Conservation (phyloP, 176 grass and related monocot species). For the Rhynchospora tenuis region DNA sequence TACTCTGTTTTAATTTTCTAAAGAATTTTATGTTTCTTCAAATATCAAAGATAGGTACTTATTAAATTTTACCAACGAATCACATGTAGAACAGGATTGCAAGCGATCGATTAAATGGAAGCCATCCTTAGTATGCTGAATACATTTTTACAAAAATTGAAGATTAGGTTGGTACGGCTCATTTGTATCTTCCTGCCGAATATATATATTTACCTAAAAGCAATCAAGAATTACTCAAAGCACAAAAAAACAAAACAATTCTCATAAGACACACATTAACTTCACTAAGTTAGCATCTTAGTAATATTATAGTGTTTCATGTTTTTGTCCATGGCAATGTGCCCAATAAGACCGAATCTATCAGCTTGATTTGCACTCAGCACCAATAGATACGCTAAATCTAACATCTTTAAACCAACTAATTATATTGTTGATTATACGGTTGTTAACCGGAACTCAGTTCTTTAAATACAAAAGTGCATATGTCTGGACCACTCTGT, state of each 20-base stretch:
- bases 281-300: neutral
- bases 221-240: neutral
- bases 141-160: no score
- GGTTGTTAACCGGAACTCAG: neutral
- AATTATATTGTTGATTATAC: neutral
- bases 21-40: no score
- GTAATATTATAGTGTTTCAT: neutral
- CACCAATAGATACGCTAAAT: constrained; percentile 4
- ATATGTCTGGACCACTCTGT: neutral
- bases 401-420: neutral
- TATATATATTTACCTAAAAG: neutral
- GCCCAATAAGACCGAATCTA: neutral
- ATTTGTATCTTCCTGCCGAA: neutral
- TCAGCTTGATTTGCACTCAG: neutral
- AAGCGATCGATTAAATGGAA: no score
- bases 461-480: neutral
- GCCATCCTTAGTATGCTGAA: no score
- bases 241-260: neutral
- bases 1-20: no score
- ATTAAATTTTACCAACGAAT: no score
- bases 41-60: no score
- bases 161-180: neutral
- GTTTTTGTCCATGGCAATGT: constrained; percentile 3
- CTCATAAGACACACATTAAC: neutral
- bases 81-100: no score